These are phyloP conservation scores for Phalaenopsis aphrodite DNA, from an alignment of 106 monocot genomes.

Conservation along the genomic window DNA sequence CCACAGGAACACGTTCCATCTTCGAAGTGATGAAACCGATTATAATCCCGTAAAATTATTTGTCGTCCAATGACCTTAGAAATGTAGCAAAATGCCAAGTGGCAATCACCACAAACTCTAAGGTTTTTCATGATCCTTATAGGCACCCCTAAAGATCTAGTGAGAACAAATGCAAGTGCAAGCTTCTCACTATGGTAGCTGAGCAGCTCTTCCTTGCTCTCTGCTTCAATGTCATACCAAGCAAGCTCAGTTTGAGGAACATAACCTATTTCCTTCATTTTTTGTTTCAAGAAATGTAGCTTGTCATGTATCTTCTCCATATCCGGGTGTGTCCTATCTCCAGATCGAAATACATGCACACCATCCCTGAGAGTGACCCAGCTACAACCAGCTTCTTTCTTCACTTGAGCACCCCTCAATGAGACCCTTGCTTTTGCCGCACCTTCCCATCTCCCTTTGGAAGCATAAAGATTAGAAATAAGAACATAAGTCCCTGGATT, in stretches of 20 bases:
- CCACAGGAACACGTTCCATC: constrained; percentile 60
- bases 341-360: constrained; percentile 63
- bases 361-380: constrained; percentile 74
- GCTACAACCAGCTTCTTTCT: constrained; percentile 78
- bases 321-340: constrained; percentile 61
- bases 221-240: constrained; percentile 58
- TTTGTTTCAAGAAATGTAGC: constrained; percentile 32
- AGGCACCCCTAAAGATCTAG: constrained; percentile 37
- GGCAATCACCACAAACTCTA: constrained; percentile 78
- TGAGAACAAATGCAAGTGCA: constrained; percentile 69
- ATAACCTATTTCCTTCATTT: constrained; percentile 59
- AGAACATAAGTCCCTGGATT: constrained; percentile 90
- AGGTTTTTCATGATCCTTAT: constrained; percentile 84
- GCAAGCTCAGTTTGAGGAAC: constrained; percentile 52
- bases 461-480: constrained; percentile 53
- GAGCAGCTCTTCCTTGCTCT: constrained; percentile 70
- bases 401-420: constrained; percentile 32
- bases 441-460: constrained; percentile 63
- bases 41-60: constrained; percentile 49
- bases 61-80: constrained; percentile 53
- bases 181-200: constrained; percentile 76
- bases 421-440: constrained; percentile 33
- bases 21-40: constrained; percentile 64
- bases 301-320: constrained; percentile 45
- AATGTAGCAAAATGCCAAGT: constrained; percentile 56